Conservation (phyloP, 805 yeast species). For the Saturnispora serradocipensis region DNA sequence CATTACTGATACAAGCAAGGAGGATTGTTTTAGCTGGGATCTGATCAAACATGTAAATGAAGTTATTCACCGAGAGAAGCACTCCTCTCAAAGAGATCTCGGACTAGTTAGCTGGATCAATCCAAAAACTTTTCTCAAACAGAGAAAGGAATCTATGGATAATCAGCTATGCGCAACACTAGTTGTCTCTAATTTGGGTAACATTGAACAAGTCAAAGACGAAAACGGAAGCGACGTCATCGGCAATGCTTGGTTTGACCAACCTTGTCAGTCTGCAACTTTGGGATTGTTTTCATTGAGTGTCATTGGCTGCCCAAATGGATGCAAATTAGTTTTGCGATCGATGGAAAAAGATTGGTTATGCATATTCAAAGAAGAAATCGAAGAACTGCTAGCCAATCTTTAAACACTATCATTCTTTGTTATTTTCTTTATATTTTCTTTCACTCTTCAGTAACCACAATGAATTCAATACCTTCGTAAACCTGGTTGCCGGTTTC, state of each 20-base stretch:
- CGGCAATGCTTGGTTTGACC: slow-evolving; percentile 10
- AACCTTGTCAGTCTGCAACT: slow-evolving; percentile 10
- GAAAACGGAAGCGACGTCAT: neutral
- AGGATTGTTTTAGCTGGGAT: slow-evolving; percentile 8
- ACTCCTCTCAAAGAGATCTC: slow-evolving; percentile 9
- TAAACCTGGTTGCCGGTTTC: neutral
- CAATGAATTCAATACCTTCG: slow-evolving; percentile 17
- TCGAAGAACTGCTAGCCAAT: neutral
- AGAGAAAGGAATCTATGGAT: slow-evolving; percentile 1
- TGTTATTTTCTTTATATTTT: neutral
- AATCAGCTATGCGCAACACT: slow-evolving; percentile 13
- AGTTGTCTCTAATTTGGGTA: slow-evolving; percentile 9
- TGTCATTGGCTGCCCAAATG: slow-evolving; percentile 9
- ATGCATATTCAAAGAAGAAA: slow-evolving; percentile 1
- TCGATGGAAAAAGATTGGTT: slow-evolving; percentile 7
- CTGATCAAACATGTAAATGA: slow-evolving; percentile 9
- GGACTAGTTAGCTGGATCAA: slow-evolving; percentile 10
- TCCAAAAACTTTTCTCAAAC: slow-evolving; percentile 6
- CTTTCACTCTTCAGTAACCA: slow-evolving; percentile 12
- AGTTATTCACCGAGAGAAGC: slow-evolving; percentile 7
- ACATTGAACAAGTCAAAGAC: neutral
- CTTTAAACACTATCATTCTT: neutral
- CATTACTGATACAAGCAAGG: neutral
- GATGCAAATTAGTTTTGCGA: slow-evolving; percentile 6
- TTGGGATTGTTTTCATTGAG: slow-evolving; percentile 10